Evolutionary conservation across 2,329 filamentous ascomycete genomes (phyloP), one percentile per base, ranked within the genome.

Genomic region (Capronia americana): DNA sequence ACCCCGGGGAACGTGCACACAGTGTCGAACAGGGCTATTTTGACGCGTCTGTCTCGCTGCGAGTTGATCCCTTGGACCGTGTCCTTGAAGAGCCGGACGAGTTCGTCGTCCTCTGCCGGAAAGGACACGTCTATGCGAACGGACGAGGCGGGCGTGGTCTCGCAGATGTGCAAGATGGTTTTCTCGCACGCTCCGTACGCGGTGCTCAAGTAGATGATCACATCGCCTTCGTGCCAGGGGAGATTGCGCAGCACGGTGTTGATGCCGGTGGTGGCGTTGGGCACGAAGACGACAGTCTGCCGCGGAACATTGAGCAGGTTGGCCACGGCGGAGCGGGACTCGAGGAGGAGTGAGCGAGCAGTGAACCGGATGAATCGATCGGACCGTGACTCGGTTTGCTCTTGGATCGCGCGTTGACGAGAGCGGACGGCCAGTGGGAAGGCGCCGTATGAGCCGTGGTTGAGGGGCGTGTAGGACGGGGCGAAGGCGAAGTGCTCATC

Each of bases 371-470:
- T 88, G 80, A 92, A 97, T 3, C 79, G 75, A 78, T 97, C 93
- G 0, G 92, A 91, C 0, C 81, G 81, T 1, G 84, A 80, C 79
- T 97, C 92, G 48, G 83, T 80, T 4, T 81, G 78, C 66, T 88
- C 85, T 75, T 93, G 89, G 73, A 89, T 90, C n/a, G 81, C 73
- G 17, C 84, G 87, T 23, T 89, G 83, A 59, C 82, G 83, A 4
- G 83, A 76, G 12, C 83, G 85, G 67, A 97, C 82, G 28, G 78
- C 74, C 10, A 77, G 80, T 3, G 93, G 93, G 72, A 88, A 87
- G 1, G 89, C 88, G 30, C 93, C 93, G 75, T 92, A 97, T 0
- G 92, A 95, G 58, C 90, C 91, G 74, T 95, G 90, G 75, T 95
- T 95, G 59, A 95, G 80, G 73, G 92, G 92, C 57, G 82, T 82